Percentiles rank a stretch among this genome's conserved stretches.
phyloP scores from a whole-genome alignment of 1,139 yeast species.

The Hyphopichia khmerensis region DNA sequence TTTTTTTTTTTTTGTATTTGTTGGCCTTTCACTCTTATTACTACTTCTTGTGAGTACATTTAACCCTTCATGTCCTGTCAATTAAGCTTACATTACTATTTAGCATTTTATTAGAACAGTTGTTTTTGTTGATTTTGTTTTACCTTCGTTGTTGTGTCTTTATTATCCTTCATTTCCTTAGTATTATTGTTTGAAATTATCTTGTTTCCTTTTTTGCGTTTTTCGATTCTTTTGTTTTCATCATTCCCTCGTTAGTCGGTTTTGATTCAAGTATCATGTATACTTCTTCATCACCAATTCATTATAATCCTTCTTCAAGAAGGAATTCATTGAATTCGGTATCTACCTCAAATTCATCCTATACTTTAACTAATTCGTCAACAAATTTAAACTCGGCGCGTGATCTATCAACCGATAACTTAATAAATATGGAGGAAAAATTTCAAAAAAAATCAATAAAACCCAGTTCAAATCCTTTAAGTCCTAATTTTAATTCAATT shows the following conservation, averaged over 20 bases:
- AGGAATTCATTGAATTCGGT: constrained; percentile 37
- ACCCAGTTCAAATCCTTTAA: constrained; percentile 3
- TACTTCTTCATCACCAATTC: background rate
- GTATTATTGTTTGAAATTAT: too few relatives aligned
- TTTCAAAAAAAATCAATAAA: constrained; percentile 35
- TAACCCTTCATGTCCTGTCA: too few relatives aligned
- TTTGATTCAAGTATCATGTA: background rate
- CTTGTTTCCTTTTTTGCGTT: background rate
- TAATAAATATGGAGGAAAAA: constrained; percentile 37
- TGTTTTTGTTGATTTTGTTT: too few relatives aligned
- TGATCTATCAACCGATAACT: constrained; percentile 39
- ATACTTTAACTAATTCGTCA: constrained; percentile 11
- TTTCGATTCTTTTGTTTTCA: background rate
- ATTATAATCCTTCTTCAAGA: constrained; percentile 15
- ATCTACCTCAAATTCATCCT: constrained; percentile 19
- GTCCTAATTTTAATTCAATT: constrained; percentile 1
- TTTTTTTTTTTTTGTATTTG: too few relatives aligned
- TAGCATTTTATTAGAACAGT: too few relatives aligned
- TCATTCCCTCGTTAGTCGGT: background rate
- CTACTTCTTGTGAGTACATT: too few relatives aligned
- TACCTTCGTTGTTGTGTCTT: background rate
- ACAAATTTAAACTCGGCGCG: constrained; percentile 13
- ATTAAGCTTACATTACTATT: too few relatives aligned
- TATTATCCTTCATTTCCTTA: background rate
- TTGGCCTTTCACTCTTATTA: too few relatives aligned